Evolutionary conservation across 2,329 filamentous ascomycete species (phyloP), one percentile per base, ranked within the genome.

Genomic region (Massarina eburnea): DNA sequence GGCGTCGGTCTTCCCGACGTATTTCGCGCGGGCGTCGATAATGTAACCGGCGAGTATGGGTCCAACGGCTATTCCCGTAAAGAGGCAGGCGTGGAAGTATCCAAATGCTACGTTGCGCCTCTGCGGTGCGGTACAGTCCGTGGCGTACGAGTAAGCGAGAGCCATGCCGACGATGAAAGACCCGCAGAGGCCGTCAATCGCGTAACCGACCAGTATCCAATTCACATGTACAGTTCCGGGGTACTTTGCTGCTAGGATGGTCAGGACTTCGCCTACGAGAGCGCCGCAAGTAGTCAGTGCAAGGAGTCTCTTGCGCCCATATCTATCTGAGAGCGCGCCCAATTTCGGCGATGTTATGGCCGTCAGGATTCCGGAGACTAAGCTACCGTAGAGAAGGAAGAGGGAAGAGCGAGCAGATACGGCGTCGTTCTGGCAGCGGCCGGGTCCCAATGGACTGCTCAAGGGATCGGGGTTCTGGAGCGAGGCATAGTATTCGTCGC

Each of bases 61-160:
- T 0, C 94, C 94, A 24, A 92, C 71, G 0, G 94, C 92, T 36
- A 97, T 82, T n/a, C 94, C 94, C 1, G 81, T 80, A 68, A 96
- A 97, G 8, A 99, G 76, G 56, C 86, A 91, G 9, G 89, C 91
- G 60, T 97, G 89, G 59, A 97, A 86, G 65, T 91, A 92, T 6
- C 90, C 91, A 67, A 97, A 94, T 4, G 85, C 83, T 7, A 95
- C 87, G 48, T 86, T 88, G 17, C 94, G 84, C 61, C 82, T 83
- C 22, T 88, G 86, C 0, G 91, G 88, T 3, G 87, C 77, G 0
- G 91, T 92, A 70, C 90, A 96, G 69, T 99, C 94, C 32, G 89
- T 85, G 10, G 88, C 86, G 69, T 97, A 99, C 0, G 92, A 90
- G 67, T 95, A 86, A 18, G 83, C 85, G 46, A 95, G 74, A 36